Conservation (phyloP, 441 rosid genomes). For the Mallotus japonicus region DNA sequence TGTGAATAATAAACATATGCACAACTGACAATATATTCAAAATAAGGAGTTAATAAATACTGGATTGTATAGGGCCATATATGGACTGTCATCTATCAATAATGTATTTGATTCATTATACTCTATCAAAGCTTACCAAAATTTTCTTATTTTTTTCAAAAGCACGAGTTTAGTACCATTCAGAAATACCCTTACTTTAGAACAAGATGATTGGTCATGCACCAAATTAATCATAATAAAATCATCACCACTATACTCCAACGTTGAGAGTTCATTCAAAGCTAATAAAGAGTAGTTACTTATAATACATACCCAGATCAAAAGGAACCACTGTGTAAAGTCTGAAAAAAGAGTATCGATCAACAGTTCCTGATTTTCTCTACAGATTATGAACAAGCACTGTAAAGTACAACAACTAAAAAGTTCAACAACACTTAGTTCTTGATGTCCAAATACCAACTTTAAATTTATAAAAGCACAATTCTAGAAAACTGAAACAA, state of each 20-base stretch:
- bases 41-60: not conserved
- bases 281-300: not conserved
- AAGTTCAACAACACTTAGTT: not conserved
- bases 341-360: not conserved
- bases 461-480: not conserved
- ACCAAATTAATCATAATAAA: not conserved
- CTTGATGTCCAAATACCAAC: not conserved
- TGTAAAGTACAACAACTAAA: not conserved
- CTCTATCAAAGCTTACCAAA: not conserved
- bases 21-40: too few species aligned
- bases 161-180: not conserved
- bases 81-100: slow-evolving; percentile 5
- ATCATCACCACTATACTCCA: not conserved
- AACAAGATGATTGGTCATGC: not conserved
- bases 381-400: not conserved
- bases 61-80: not conserved
- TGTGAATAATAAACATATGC: too few species aligned
- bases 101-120: slow-evolving; percentile 4
- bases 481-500: not conserved
- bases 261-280: not conserved
- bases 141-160: not conserved
- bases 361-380: not conserved
- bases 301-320: not conserved
- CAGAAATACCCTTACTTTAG: not conserved
- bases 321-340: not conserved